Conservation (phyloP, 2,329 filamentous ascomycete species). For the Hypomyces perniciosus region DNA sequence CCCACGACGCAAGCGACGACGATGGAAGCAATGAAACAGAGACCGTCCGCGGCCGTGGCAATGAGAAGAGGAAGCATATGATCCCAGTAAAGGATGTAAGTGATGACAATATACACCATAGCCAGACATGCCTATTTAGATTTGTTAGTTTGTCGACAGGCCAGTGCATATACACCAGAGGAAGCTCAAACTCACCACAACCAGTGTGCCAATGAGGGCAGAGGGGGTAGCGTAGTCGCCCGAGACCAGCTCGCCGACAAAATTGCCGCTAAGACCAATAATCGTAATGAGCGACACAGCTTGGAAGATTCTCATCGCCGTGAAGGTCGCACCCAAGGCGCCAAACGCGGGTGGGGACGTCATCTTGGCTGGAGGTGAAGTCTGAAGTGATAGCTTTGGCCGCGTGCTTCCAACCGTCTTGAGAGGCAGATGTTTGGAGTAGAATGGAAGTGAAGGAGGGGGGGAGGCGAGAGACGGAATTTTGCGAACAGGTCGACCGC, state of each 20-base stretch:
- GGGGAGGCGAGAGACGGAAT: slow-evolving; percentile 28
- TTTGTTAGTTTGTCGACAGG: not conserved
- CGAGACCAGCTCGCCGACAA: slow-evolving; percentile 69
- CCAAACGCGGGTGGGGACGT: slow-evolving; percentile 51
- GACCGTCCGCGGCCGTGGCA: slow-evolving; percentile 57
- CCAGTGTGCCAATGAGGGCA: slow-evolving; percentile 71
- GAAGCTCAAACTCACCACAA: slow-evolving; percentile 69
- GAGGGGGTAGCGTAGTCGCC: slow-evolving; percentile 60
- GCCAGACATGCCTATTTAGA: slow-evolving; percentile 55
- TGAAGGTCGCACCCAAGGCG: slow-evolving; percentile 73
- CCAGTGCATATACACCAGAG: not conserved
- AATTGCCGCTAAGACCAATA: slow-evolving; percentile 76
- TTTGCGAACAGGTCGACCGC: slow-evolving; percentile 17
- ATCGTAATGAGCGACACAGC: slow-evolving; percentile 66
- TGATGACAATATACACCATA: slow-evolving; percentile 71
- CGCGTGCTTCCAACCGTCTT: slow-evolving; percentile 34
- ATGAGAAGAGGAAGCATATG: slow-evolving; percentile 69
- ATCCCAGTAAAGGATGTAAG: slow-evolving; percentile 76
- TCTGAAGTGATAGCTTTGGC: slow-evolving; percentile 39
- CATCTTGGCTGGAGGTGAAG: slow-evolving; percentile 34
- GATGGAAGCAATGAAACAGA: slow-evolving; percentile 70
- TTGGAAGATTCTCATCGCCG: slow-evolving; percentile 65
- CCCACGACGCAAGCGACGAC: slow-evolving; percentile 73
- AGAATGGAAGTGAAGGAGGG: slow-evolving; percentile 30
- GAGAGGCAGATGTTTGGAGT: slow-evolving; percentile 36